Evolutionary conservation across 2,329 filamentous ascomycete genomes (phyloP).

Genomic region (Clonostachys rosea): DNA sequence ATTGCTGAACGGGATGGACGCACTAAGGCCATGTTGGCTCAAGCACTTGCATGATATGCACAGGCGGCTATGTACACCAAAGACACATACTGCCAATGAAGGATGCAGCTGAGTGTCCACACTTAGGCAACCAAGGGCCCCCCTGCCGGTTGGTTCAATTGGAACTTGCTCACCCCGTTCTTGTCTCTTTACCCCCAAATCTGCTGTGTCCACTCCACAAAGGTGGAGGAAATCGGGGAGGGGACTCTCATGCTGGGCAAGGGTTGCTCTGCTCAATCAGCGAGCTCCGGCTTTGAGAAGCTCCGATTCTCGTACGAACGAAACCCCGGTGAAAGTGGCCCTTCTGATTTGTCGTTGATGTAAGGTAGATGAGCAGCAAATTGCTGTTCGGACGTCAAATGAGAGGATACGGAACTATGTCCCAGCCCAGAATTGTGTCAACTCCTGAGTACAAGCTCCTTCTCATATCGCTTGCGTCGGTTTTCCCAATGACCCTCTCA

Average conservation of each 20-base stretch:
- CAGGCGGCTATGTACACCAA: constrained; percentile 31
- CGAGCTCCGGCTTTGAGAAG: neutral
- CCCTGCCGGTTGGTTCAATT: constrained; percentile 8
- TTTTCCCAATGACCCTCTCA: no score
- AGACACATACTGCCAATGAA: constrained; percentile 24
- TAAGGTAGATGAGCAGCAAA: no score
- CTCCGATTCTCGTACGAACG: neutral
- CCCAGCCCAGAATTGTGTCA: no score
- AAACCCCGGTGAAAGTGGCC: constrained; percentile 1
- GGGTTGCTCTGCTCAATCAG: neutral
- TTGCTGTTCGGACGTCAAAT: no score
- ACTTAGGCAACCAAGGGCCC: constrained; percentile 15
- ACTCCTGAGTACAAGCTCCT: no score
- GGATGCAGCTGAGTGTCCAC: constrained; percentile 8
- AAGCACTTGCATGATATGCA: constrained; percentile 35
- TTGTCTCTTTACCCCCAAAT: no score
- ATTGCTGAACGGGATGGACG: constrained; percentile 8
- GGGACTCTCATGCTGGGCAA: no score
- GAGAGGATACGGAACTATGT: no score
- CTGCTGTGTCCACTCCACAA: no score
- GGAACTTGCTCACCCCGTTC: neutral
- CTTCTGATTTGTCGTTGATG: constrained; percentile 1
- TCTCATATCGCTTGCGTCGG: no score
- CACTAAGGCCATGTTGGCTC: constrained; percentile 17
- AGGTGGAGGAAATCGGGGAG: no score